Percentiles rank a stretch among this genome's conserved stretches.
phyloP scores from a whole-genome alignment of 352 stramenopile genomes.

The Phytopythium boreale region DNA sequence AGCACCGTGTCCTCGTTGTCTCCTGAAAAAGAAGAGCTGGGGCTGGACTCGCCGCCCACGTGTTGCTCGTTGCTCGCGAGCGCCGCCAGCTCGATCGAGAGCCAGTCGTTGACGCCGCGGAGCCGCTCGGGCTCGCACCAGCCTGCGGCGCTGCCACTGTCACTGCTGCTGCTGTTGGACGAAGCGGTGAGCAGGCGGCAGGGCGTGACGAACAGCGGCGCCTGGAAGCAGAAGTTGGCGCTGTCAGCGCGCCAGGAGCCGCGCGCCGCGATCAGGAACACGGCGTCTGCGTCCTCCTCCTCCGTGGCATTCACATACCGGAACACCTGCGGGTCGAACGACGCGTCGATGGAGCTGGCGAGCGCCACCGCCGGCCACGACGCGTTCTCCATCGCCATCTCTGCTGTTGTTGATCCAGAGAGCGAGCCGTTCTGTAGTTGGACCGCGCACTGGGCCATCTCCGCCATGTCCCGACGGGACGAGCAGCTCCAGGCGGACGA shows the following conservation, averaged over 20 bases:
- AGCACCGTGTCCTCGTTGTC: slow-evolving; percentile 2
- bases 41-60: neutral
- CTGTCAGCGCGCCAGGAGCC: slow-evolving; percentile 20
- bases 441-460: neutral
- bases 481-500: slow-evolving; percentile 8
- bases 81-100: slow-evolving; percentile 10
- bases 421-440: neutral
- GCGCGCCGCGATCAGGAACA: slow-evolving; percentile 28
- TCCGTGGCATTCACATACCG: slow-evolving; percentile 2
- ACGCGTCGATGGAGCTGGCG: slow-evolving; percentile 27
- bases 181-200: slow-evolving; percentile 14
- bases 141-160: neutral
- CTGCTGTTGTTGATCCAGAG: neutral
- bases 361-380: slow-evolving; percentile 6
- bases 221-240: slow-evolving; percentile 18
- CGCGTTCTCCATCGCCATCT: neutral
- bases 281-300: neutral
- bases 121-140: slow-evolving; percentile 35
- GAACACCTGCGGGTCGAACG: slow-evolving; percentile 33
- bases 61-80: neutral
- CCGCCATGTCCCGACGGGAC: neutral
- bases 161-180: slow-evolving; percentile 14
- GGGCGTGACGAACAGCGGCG: slow-evolving; percentile 26
- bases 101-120: slow-evolving; percentile 22
- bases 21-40: slow-evolving; percentile 10